These are phyloP conservation scores for Diaporthe sp. DNA, from an alignment of 2,329 filamentous ascomycete species.

Conservation along the genomic window DNA sequence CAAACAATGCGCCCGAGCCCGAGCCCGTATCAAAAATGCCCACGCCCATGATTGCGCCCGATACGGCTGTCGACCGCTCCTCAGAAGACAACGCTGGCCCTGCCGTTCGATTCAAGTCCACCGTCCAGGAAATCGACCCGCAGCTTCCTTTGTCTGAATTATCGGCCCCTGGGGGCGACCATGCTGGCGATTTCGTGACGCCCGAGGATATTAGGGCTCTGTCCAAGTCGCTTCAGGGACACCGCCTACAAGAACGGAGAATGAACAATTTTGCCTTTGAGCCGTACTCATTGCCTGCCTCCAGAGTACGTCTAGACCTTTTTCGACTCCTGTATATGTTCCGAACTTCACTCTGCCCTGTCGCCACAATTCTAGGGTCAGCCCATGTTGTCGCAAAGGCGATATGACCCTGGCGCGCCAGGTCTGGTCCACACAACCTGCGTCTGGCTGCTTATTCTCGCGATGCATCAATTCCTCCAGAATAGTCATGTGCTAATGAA, in stretches of 20 bases:
- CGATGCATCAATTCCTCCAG: neutral
- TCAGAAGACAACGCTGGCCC: conserved; percentile 48
- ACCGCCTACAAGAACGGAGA: conserved; percentile 82
- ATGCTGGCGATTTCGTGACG: conserved; percentile 50
- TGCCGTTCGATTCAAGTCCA: conserved; percentile 77
- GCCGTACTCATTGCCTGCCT: conserved; percentile 86
- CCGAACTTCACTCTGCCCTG: conserved; percentile 24
- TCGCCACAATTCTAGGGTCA: conserved; percentile 3
- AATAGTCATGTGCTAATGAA: conserved; percentile 33
- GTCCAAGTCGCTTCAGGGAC: conserved; percentile 77
- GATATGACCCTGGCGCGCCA: neutral
- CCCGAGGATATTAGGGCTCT: conserved; percentile 77
- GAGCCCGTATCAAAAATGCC: neutral
- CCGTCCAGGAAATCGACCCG: conserved; percentile 76
- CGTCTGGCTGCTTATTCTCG: conserved; percentile 9
- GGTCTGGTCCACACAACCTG: neutral
- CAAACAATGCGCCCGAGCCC: conserved; percentile 30
- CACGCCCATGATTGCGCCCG: conserved; percentile 14
- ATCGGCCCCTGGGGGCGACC: conserved; percentile 33
- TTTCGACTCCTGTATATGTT: conserved; percentile 40
- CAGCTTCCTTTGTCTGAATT: conserved; percentile 43
- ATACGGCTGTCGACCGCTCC: conserved; percentile 36
- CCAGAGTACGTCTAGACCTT: conserved; percentile 72
- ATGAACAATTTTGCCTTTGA: conserved; percentile 92
- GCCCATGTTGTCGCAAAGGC: conserved; percentile 14